Percentiles rank a stretch among this genome's conserved stretches.
Evolutionary conservation across 2,329 filamentous ascomycete species (phyloP).

Genomic region (Sarocladiaceae sp.): DNA sequence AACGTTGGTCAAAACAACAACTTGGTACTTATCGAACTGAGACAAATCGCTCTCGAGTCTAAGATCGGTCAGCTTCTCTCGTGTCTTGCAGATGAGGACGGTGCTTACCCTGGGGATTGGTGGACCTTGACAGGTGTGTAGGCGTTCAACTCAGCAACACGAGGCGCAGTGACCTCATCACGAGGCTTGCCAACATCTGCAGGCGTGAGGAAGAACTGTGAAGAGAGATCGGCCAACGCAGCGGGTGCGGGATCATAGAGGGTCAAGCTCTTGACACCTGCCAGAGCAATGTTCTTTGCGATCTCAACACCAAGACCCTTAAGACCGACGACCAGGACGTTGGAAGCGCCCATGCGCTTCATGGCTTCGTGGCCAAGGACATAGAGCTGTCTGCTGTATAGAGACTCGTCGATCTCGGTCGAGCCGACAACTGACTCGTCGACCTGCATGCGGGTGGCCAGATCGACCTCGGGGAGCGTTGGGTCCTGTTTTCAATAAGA

Average conservation of each 20-base stretch:
- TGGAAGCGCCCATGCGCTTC: slow-evolving; percentile 98
- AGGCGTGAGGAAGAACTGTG: slow-evolving; percentile 90
- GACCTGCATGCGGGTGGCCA: slow-evolving; percentile 60
- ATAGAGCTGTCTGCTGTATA: slow-evolving; percentile 70
- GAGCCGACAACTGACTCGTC: slow-evolving; percentile 51
- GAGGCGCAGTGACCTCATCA: slow-evolving; percentile 77
- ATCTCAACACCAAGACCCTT: slow-evolving; percentile 96
- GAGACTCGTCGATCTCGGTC: slow-evolving; percentile 63
- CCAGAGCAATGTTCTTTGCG: slow-evolving; percentile 96
- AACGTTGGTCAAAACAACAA: slow-evolving; percentile 83
- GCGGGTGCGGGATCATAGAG: slow-evolving; percentile 85
- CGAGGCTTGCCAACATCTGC: slow-evolving; percentile 89
- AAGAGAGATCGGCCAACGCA: slow-evolving; percentile 81
- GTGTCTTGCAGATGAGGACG: slow-evolving; percentile 11
- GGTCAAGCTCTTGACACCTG: slow-evolving; percentile 94
- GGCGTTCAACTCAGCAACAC: slow-evolving; percentile 89
- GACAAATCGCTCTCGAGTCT: slow-evolving; percentile 71
- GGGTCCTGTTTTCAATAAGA: slow-evolving; percentile 31
- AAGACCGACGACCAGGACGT: slow-evolving; percentile 84
- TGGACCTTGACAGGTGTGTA: slow-evolving; percentile 89
- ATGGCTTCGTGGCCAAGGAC: slow-evolving; percentile 75
- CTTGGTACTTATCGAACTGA: slow-evolving; percentile 85
- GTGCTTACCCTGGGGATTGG: slow-evolving; percentile 44
- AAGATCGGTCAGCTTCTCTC: slow-evolving; percentile 13
- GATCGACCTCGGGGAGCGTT: slow-evolving; percentile 53